phyloP scores from a whole-genome alignment of 768 basidiomycete species.

The Boletellus ananas region DNA sequence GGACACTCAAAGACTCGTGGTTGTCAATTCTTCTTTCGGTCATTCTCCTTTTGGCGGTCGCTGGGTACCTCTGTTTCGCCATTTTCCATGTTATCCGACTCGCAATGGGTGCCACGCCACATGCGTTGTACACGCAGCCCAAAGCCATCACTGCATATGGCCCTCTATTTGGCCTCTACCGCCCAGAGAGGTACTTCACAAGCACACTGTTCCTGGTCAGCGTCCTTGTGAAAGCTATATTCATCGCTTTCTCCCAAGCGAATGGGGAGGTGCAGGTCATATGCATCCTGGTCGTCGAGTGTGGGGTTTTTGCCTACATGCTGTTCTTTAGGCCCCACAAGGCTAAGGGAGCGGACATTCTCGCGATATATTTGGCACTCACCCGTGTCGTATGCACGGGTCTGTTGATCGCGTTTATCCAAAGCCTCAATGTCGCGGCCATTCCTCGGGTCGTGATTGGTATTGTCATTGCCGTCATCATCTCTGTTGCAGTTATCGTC shows the following conservation, averaged over 20 bases:
- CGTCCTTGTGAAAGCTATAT: slow-evolving; percentile 62
- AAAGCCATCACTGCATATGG: slow-evolving; percentile 42
- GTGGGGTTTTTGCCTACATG: slow-evolving; percentile 49
- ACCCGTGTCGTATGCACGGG: slow-evolving; percentile 68
- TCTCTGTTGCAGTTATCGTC: slow-evolving; percentile 65
- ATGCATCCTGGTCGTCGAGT: slow-evolving; percentile 62
- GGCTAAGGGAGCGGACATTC: slow-evolving; percentile 66
- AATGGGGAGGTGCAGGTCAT: slow-evolving; percentile 69
- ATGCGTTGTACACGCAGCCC: slow-evolving; percentile 36
- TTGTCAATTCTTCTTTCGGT: slow-evolving; percentile 78
- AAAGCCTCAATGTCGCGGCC: slow-evolving; percentile 56
- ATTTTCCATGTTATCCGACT: slow-evolving; percentile 47
- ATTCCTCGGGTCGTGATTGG: slow-evolving; percentile 84
- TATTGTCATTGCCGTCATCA: slow-evolving; percentile 66
- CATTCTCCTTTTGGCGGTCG: slow-evolving; percentile 53
- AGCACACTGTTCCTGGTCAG: slow-evolving; percentile 53
- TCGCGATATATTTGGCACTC: slow-evolving; percentile 62
- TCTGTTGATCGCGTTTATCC: slow-evolving; percentile 73
- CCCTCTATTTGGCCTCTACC: slow-evolving; percentile 67
- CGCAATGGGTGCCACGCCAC: slow-evolving; percentile 38
- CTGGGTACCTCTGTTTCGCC: slow-evolving; percentile 47
- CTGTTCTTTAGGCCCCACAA: slow-evolving; percentile 59
- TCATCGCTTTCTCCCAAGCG: slow-evolving; percentile 62
- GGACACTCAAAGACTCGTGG: slow-evolving; percentile 89
- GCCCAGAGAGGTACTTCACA: slow-evolving; percentile 64